Conservation (phyloP, 768 basidiomycete genomes). For the Mycena vitilis region DNA sequence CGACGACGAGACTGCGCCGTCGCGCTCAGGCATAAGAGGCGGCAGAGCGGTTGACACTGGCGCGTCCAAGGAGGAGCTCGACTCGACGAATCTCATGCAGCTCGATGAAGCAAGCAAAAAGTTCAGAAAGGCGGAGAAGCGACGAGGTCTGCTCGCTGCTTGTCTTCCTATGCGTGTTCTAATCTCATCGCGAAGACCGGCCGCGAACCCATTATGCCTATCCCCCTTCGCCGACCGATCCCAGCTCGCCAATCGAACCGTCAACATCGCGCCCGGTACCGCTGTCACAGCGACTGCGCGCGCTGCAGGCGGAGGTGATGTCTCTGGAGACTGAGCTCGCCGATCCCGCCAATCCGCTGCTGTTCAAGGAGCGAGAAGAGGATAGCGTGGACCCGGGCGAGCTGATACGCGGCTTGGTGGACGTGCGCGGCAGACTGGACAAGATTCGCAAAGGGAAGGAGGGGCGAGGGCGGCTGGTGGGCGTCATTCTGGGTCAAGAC, state of each 20-base stretch:
- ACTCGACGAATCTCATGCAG: conserved; percentile 70
- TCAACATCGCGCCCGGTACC: conserved; percentile 53
- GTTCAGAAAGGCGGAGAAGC: conserved; percentile 80
- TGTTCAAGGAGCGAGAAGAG: conserved; percentile 69
- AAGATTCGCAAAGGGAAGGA: conserved; percentile 74
- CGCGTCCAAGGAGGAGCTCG: conserved; percentile 72
- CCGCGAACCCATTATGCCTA: conserved; percentile 73
- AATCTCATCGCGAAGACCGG: conserved; percentile 50
- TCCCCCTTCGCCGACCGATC: conserved; percentile 72
- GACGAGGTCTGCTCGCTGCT: conserved; percentile 55
- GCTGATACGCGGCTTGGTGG: conserved; percentile 81
- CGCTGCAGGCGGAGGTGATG: conserved; percentile 80
- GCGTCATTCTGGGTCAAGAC: conserved; percentile 60
- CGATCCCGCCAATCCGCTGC: conserved; percentile 79
- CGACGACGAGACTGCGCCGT: conserved; percentile 64
- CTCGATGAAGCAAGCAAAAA: conserved; percentile 75
- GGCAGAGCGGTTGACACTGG: conserved; percentile 49
- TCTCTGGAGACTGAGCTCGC: conserved; percentile 87
- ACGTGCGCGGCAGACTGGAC: conserved; percentile 75
- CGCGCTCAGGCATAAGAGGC: conserved; percentile 51
- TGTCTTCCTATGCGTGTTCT: conserved; percentile 1
- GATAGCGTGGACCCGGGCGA: conserved; percentile 78
- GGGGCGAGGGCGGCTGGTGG: conserved; percentile 73
- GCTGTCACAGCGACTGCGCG: conserved; percentile 69
- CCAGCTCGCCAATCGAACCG: conserved; percentile 53